Evolutionary conservation across 441 rosid genomes (phyloP), one percentile per base, ranked within the genome.

Genomic region (Codiaeum variegatum): DNA sequence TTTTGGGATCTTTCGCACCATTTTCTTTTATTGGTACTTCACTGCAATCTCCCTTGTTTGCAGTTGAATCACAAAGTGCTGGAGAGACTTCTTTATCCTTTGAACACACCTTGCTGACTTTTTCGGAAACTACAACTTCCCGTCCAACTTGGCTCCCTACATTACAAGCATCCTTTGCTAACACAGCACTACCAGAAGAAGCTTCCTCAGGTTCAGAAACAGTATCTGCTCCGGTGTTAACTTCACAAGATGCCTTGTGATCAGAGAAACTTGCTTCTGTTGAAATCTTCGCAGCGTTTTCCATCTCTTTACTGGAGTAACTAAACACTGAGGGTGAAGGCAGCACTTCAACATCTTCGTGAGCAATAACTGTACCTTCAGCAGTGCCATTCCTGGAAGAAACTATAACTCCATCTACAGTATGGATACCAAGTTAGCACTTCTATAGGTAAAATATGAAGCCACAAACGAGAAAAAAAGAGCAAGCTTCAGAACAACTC

Each of bases 11-110:
- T 65, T 73, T 67, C 60, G 63, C 84, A 74, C 73, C 28, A 72
- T 72, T 83, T 81, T 79, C 85, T 73, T 84, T 73, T 28, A 64
- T 73, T 51, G 65, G 52, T 42, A 70, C 80, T 77, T 70, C 75
- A 63, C 73, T 79, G 71, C 68, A 81, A 71, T 76, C 79, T 76
- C 74, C 80, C 71, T 61, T 76, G n/a, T 69, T 78, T 66, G 51
- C 52, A 36, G 75, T 40, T 66, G 81, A 78, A 59, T 76, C 90
- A 67, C 55, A 66, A 69, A 77, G 70, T 71, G 68, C 74, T 69
- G 77, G 75, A 75, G 65, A 66, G 59, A 63, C 76, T 49, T 81
- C 83, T 60, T 61, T 72, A 65, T 66, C 76, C 74, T 76, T 74
- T 51, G 73, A 67, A 76, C 70, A 64, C 61, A 79, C 80, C 73